Evolutionary conservation across 257 asterid species (phyloP).

Genomic region (Schizonepeta tenuifolia): DNA sequence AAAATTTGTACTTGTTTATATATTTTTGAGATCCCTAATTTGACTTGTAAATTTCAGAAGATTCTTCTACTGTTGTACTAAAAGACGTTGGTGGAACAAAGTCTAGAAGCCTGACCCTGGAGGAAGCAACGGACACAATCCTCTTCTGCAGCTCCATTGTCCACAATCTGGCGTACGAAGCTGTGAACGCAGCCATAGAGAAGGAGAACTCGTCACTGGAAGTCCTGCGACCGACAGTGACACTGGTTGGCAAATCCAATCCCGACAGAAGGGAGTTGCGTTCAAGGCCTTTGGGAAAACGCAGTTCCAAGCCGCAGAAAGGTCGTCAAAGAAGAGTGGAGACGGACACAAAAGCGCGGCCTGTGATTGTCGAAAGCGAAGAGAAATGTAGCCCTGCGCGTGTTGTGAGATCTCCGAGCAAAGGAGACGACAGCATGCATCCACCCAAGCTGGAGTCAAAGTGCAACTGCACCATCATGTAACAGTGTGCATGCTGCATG

Average conservation of each 20-base stretch:
- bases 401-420: conserved; percentile 58
- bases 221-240: conserved; percentile 49
- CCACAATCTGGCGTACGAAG: conserved; percentile 80
- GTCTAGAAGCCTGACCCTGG: conserved; percentile 73
- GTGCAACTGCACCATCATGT: conserved; percentile 95
- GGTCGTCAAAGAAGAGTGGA: conserved; percentile 56
- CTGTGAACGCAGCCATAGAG: conserved; percentile 77
- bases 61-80: conserved; percentile 61
- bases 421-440: conserved; percentile 54
- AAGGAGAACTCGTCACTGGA: conserved; percentile 59
- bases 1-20: background rate
- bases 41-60: conserved; percentile 53
- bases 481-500: background rate
- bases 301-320: conserved; percentile 63
- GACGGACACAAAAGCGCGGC: conserved; percentile 50
- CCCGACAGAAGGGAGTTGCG: conserved; percentile 58
- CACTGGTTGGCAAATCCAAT: conserved; percentile 53
- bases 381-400: conserved; percentile 49
- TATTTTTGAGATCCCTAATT: conserved; percentile 12
- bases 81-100: conserved; percentile 51
- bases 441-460: conserved; percentile 93
- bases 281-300: conserved; percentile 53
- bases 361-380: conserved; percentile 37
- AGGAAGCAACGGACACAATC: conserved; percentile 94
- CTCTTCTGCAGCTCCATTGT: conserved; percentile 96